phyloP scores from a whole-genome alignment of 495 filamentous ascomycete genomes.

The Aspergillus ellipticus region DNA sequence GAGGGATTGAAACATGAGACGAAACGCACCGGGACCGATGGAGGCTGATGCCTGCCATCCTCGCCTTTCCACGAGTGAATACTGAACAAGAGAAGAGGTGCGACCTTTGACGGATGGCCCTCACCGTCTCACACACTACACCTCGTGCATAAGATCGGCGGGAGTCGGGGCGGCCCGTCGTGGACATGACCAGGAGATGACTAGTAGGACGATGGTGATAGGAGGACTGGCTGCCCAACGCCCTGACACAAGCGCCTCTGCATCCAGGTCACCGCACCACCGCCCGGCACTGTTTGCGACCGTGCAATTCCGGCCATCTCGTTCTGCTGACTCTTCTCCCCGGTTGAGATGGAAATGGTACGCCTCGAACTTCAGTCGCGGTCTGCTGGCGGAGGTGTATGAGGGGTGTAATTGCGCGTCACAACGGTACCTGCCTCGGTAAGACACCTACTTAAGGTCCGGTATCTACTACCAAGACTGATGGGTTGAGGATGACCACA shows the following conservation, averaged over 20 bases:
- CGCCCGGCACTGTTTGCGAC: slow-evolving; percentile 11
- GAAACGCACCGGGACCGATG: no score
- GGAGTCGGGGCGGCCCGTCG: slow-evolving; percentile 47
- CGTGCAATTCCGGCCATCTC: slow-evolving; percentile 7
- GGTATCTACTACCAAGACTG: not conserved
- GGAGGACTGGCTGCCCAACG: slow-evolving; percentile 19
- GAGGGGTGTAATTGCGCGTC: not conserved
- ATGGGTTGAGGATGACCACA: not conserved
- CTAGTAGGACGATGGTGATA: slow-evolving; percentile 16
- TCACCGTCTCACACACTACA: slow-evolving; percentile 9
- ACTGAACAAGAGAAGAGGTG: no score
- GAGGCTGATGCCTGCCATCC: no score
- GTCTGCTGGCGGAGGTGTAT: not conserved
- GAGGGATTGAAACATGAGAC: no score
- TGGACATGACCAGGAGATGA: slow-evolving; percentile 29
- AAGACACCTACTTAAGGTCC: no score
- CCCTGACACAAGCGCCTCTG: slow-evolving; percentile 22
- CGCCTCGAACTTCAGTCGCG: not conserved
- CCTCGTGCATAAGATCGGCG: slow-evolving; percentile 48
- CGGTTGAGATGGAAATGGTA: not conserved
- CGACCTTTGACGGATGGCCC: no score
- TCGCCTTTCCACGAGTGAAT: no score
- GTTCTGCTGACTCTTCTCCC: not conserved
- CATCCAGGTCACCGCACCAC: slow-evolving; percentile 12
- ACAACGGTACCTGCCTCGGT: not conserved